Conservation (phyloP, 768 basidiomycete genomes). For the Rhodosporidiobolus odoratus region DNA sequence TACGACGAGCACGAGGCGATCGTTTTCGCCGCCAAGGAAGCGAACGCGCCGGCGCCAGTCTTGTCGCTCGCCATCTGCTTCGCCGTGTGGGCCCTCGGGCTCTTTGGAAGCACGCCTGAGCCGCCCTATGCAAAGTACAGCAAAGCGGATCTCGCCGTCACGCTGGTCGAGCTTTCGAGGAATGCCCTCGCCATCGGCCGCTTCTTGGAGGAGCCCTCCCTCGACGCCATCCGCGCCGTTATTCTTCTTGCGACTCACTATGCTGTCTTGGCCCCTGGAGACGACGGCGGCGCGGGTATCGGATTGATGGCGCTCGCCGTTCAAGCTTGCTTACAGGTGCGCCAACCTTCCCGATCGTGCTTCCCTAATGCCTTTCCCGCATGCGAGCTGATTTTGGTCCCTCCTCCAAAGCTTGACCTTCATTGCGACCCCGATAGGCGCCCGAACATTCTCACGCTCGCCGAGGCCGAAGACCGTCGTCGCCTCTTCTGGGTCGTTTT, state of each 20-base stretch:
- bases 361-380: not conserved
- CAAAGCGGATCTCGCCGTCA: not conserved
- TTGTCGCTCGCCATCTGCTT: slow-evolving; percentile 16
- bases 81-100: slow-evolving; percentile 1
- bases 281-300: slow-evolving; percentile 1
- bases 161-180: slow-evolving; percentile 5
- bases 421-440: slow-evolving; percentile 11
- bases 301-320: not conserved
- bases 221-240: slow-evolving; percentile 1
- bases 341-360: not conserved
- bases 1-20: not conserved
- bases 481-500: not conserved
- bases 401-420: not conserved
- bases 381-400: not conserved
- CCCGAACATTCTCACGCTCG: not conserved
- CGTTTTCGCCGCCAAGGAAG: not conserved
- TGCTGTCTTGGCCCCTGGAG: slow-evolving; percentile 2
- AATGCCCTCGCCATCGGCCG: not conserved
- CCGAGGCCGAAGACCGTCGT: slow-evolving; percentile 4
- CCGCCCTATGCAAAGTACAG: too few species aligned
- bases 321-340: not conserved
- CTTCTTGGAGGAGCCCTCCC: not conserved
- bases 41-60: not conserved
- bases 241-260: slow-evolving; percentile 12
- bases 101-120: not conserved